Base-by-base conservation (phyloP, 208 protist genomes). In the Leishmania martiniquensis region DNA sequence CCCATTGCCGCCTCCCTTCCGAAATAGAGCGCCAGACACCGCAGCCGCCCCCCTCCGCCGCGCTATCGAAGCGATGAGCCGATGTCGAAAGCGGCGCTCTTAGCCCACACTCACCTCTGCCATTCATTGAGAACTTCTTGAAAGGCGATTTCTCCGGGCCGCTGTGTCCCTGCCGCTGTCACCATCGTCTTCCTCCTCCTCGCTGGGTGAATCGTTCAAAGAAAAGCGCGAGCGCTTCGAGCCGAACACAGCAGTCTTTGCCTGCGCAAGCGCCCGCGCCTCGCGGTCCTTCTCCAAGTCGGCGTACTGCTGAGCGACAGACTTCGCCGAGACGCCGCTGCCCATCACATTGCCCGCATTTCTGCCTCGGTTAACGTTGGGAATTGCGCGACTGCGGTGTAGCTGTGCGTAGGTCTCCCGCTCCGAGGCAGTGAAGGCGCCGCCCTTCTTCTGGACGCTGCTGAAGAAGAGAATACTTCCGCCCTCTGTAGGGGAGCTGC, bases 401-500 rank as follows among this genome's bases (percentile, higher is more conserved):
- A 96, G 88, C 78, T 96, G 91, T 25, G 80, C 78, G 42, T 86
- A 88, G 51, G 91, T 94, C 69, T 95, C 93, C 13, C 84, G 75
- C 73, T 93, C 89, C n/a, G 85, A 87, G 39, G 80, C 79, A 12
- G 93, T 94, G 75, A 95, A 95, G 81, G 86, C 89, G 55, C 93
- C 93, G 20, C 93, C 93, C 39, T 89, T 89, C 72, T 91, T 89
- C 77, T 95, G 90, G 29, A 96, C 89, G 73, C 91, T 95, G 74
- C 88, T 94, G 85, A 91, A 96, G 68, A 96, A 96, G 15, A 92
- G 76, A 44, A 95, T 88, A 37, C 77, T 93, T 75, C 88, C 92
- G 45, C 82, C 76, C 62, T 84, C 82, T 1, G 81, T 85, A 10
- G 84, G 76, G 13, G 85, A 73, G 60, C 76, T 82, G 76, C 89